Base-by-base conservation (phyloP, 129 eudicot species). In the Flaveria brownii region DNA sequence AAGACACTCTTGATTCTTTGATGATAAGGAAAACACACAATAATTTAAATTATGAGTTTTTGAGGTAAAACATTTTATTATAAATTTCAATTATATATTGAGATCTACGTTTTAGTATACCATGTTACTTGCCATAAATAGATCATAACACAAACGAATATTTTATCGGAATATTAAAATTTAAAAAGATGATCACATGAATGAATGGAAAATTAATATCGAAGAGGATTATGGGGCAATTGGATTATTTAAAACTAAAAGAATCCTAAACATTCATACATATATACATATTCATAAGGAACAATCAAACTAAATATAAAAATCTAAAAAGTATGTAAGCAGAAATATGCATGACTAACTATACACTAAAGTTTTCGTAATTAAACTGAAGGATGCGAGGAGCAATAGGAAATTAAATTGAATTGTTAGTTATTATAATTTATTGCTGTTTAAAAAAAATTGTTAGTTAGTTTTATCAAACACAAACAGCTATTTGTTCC, bases 61-160 rank as follows among this genome's bases (percentile, higher is more conserved):
- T n/a, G 9, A n/a, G 23, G 18, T 54, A 54, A 54, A 54, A 9
- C 25, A 16, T 54, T 54, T 17, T 5, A 18, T 54, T 54, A 8
- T 18, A 54, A 54, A 18, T 5, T 54, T 54, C 60, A 54, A 54
- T 36, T 54, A n/a, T n/a, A n/a, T n/a, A 54, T 54, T 54, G 60
- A 54, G 60, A 54, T 54, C 60, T 54, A 54, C 60, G 18, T 54
- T 16, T 54, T 54, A 54, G 60, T 54, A 54, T 54, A 54, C 60
- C 60, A 16, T 54, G 60, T 54, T 54, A 54, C 60, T 54, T 54
- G 60, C 60, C 23, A 54, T 54, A 54, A 54, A 54, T n/a, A 54
- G 18, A 54, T 54, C 60, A n/a, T 17, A 54, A 54, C 60, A 54
- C 60, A 22, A 54, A 54, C 25, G 60, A 54, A 54, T 54, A 54